phyloP scores from a whole-genome alignment of 2,329 filamentous ascomycete genomes.

The Fusarium sp. region DNA sequence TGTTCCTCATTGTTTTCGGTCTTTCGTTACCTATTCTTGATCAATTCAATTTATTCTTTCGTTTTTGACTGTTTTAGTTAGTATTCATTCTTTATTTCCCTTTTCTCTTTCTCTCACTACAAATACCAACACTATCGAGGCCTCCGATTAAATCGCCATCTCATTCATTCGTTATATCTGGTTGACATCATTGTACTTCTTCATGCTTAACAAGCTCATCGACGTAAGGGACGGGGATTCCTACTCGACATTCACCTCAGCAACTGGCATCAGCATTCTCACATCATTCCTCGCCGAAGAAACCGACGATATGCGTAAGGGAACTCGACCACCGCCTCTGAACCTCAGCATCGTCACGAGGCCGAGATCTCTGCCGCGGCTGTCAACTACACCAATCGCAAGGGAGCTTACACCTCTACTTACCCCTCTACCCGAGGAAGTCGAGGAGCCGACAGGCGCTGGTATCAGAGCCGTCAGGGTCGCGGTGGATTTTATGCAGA shows the following conservation, averaged over 20 bases:
- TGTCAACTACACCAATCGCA: slow-evolving; percentile 34
- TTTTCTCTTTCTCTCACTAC: not conserved
- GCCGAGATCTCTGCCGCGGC: slow-evolving; percentile 33
- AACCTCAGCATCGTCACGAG: slow-evolving; percentile 43
- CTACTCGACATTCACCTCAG: slow-evolving; percentile 18
- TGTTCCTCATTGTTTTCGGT: not conserved
- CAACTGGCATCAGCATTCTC: slow-evolving; percentile 25
- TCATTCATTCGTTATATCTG: not conserved
- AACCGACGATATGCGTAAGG: slow-evolving; percentile 41
- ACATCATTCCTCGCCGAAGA: slow-evolving; percentile 6
- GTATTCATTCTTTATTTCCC: slow-evolving; percentile 12
- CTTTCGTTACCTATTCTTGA: slow-evolving; percentile 4
- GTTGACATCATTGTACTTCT: slow-evolving; percentile 6
- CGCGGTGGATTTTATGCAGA: slow-evolving; percentile 43
- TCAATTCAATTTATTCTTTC: slow-evolving; percentile 4
- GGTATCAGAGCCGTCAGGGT: slow-evolving; percentile 41
- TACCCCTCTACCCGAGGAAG: slow-evolving; percentile 37
- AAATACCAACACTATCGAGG: slow-evolving; percentile 11
- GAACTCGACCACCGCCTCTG: slow-evolving; percentile 44
- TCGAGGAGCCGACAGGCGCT: slow-evolving; percentile 34
- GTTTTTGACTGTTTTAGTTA: not conserved
- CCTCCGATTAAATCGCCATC: slow-evolving; percentile 1
- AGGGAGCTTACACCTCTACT: slow-evolving; percentile 37
- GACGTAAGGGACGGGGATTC: slow-evolving; percentile 22
- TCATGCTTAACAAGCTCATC: slow-evolving; percentile 29